These are phyloP conservation scores for Hippophae tibetana DNA, from an alignment of 306 rosid genomes.

Conservation along the genomic window DNA sequence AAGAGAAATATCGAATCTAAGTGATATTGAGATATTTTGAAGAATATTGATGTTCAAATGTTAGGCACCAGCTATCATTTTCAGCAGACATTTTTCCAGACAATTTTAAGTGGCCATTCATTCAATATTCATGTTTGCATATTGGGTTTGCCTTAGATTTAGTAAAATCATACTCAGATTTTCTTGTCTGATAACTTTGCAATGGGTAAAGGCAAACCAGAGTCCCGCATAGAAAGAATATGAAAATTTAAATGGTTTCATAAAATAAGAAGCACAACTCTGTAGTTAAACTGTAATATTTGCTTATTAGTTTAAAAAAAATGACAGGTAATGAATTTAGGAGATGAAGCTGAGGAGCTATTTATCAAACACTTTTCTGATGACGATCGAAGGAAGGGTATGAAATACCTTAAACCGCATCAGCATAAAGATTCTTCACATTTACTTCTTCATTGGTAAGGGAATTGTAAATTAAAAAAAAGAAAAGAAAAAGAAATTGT, in stretches of 20 bases:
- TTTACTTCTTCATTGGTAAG: slow-evolving; percentile 73
- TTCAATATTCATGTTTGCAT: slow-evolving; percentile 39
- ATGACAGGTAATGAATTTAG: slow-evolving; percentile 61
- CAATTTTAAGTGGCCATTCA: slow-evolving; percentile 60
- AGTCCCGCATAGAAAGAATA: no score
- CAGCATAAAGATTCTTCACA: slow-evolving; percentile 68
- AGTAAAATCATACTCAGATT: slow-evolving; percentile 26
- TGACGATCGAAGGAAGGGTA: slow-evolving; percentile 78
- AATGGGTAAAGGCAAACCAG: not conserved
- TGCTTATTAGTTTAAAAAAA: slow-evolving; percentile 18
- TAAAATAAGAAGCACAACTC: not conserved
- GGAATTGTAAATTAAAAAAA: not conserved
- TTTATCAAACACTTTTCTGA: slow-evolving; percentile 57
- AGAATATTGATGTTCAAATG: no score
- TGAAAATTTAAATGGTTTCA: no score
- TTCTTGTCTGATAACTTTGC: slow-evolving; percentile 38
- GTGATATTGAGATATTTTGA: not conserved
- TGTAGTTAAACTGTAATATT: slow-evolving; percentile 5
- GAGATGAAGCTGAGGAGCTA: slow-evolving; percentile 79
- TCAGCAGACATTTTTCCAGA: slow-evolving; percentile 23
- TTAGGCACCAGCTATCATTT: not conserved
- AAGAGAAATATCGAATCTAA: not conserved
- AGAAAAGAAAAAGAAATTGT: no score
- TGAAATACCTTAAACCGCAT: slow-evolving; percentile 85
- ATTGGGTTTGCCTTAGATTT: slow-evolving; percentile 22